These are phyloP conservation scores for Pythium aquatile DNA, from an alignment of 352 stramenopile species.

Conservation along the genomic window DNA sequence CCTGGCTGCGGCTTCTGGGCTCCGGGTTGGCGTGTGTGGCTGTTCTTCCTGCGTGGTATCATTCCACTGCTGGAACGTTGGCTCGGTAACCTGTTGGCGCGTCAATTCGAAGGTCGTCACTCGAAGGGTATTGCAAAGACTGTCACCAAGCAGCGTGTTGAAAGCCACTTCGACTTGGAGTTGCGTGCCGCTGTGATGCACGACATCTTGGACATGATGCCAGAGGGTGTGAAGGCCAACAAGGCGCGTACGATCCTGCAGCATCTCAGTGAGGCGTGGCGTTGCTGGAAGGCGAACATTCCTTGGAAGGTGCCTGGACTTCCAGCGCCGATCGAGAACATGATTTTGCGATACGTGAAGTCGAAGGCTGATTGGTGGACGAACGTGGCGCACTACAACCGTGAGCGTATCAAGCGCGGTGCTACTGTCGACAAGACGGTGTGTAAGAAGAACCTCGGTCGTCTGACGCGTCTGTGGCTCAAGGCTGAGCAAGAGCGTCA, in stretches of 20 bases:
- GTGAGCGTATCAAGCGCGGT: conserved; percentile 98
- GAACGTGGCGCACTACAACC: conserved; percentile 99
- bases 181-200: conserved; percentile 99
- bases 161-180: conserved; percentile 99
- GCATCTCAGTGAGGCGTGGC: conserved; percentile 98
- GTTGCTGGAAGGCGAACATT: conserved; percentile 99
- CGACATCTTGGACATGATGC: conserved; percentile 99
- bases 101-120: conserved; percentile 99
- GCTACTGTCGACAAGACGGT: conserved; percentile 99
- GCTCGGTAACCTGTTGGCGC: conserved; percentile 98
- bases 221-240: conserved; percentile 99
- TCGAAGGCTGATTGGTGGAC: conserved; percentile 98
- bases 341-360: conserved; percentile 99
- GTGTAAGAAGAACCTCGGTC: conserved; percentile 99
- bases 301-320: conserved; percentile 99
- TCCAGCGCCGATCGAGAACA: conserved; percentile 99
- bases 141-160: conserved; percentile 99
- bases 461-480: conserved; percentile 98
- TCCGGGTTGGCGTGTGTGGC: conserved; percentile 98
- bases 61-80: conserved; percentile 98
- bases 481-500: conserved; percentile 99
- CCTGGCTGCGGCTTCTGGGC: conserved; percentile 99
- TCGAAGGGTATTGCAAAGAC: conserved; percentile 99
- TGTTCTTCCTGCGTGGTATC: conserved; percentile 99
- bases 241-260: conserved; percentile 98